Evolutionary conservation across 1,284 basidiomycete species (phyloP).

Genomic region (Trichosporon coremiiforme): DNA sequence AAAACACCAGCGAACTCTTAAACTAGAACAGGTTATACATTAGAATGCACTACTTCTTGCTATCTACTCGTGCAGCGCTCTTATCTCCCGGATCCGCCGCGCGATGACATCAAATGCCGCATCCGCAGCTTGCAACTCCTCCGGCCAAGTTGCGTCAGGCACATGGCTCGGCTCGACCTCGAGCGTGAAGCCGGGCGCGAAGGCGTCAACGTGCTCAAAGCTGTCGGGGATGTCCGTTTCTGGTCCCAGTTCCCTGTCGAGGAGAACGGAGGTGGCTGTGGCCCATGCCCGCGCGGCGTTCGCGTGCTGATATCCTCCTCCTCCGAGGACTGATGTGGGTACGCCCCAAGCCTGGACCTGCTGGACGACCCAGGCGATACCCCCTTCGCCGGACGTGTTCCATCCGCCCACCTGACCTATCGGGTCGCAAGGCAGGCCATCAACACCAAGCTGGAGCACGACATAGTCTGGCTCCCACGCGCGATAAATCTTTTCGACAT

Average conservation of each 20-base stretch:
- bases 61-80: slow-evolving; percentile 21
- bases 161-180: slow-evolving; percentile 69
- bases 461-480: slow-evolving; percentile 75
- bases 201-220: slow-evolving; percentile 64
- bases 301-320: slow-evolving; percentile 77
- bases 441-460: slow-evolving; percentile 81
- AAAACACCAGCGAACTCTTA: too few species aligned
- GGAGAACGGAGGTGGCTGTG: slow-evolving; percentile 72
- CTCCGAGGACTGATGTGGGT: slow-evolving; percentile 55
- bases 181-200: slow-evolving; percentile 75
- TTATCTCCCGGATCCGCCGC: slow-evolving; percentile 36
- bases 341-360: slow-evolving; percentile 67
- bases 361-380: slow-evolving; percentile 70
- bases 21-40: background rate
- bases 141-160: slow-evolving; percentile 69
- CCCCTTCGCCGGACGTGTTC: slow-evolving; percentile 66
- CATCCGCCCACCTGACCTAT: slow-evolving; percentile 71
- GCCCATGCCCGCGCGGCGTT: slow-evolving; percentile 85
- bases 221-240: slow-evolving; percentile 73
- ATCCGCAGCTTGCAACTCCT: slow-evolving; percentile 56
- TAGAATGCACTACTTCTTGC: background rate
- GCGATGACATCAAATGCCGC: slow-evolving; percentile 37
- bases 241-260: slow-evolving; percentile 61
- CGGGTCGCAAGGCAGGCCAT: slow-evolving; percentile 81
- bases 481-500: slow-evolving; percentile 64